Base-by-base conservation (phyloP, 108 stramenopile species). In the Nitzschia sp. region DNA sequence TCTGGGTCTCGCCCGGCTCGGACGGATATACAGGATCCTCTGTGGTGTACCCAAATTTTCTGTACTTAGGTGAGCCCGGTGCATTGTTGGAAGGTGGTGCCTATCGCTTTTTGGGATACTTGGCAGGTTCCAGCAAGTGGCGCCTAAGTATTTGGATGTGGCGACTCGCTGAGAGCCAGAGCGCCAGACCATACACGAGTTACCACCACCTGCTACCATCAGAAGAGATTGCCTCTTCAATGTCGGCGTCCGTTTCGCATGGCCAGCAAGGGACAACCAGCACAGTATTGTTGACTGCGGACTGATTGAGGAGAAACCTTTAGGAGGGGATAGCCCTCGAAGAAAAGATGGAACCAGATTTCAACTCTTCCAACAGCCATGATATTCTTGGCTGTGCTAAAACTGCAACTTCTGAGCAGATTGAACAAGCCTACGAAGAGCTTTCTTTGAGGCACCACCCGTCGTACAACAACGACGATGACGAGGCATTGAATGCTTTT, bases 391-490 rank as follows among this genome's bases (percentile, higher is more conserved):
- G 64, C 3, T 65, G 64, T 38, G 10, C 24, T 8, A 10, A 14
- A 9, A 26, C n/a, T 34, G 64, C 50, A 14, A 20, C 1, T 52
- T 15, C 24, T 10, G 51, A 7, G 24, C n/a, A 65, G 19, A 12
- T 65, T 11, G 39, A 25, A 8, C 22, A 26, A 39, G 64, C 64
- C 14, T 65, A 65, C 24, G 3, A 51, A 7, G 64, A 52, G 25
- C 39, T 65, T 10, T 19, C 51, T 44, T 24, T 48, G 39, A 65
- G 29, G 39, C 34, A 65, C 52, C 64, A 65, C 51, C 64, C 64
- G 7, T 11, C 14, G n/a, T 51, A 65, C 42, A 29, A 17, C 12
- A 26, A 25, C 9, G 17, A 7, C 9, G 51, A 65, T 38, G 34
- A 51, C 3, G 51, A 65, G 9, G 34, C 64, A 15, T 34, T n/a